A percentile compares a stretch with the other conserved stretches of the same genome.
Evolutionary conservation across 164 flowering plant species (phyloP).

Genomic region (Liquidambar formosana): DNA sequence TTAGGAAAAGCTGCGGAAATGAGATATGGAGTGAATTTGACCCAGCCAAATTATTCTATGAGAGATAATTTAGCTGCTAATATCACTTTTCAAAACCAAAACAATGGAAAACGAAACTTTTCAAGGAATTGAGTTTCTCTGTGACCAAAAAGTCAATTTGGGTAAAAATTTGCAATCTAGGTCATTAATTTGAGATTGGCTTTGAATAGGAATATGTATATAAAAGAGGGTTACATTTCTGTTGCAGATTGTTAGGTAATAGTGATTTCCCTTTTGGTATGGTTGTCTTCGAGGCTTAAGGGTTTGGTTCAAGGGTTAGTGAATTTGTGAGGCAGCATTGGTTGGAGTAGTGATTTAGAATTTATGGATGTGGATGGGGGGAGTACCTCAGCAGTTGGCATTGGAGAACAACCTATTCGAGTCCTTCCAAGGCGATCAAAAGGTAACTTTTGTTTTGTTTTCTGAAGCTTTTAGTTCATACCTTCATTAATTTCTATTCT

Average conservation of each 20-base stretch:
- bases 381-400: conserved; percentile 14
- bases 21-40: not conserved
- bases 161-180: too few species aligned
- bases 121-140: not conserved
- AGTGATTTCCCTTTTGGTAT: not conserved
- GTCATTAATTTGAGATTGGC: not conserved
- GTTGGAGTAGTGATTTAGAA: conserved; percentile 1
- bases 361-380: conserved; percentile 30
- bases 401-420: conserved; percentile 13
- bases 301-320: not conserved
- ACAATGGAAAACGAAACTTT: too few species aligned
- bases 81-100: too few species aligned
- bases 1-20: not conserved
- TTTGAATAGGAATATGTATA: not conserved
- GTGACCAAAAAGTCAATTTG: too few species aligned
- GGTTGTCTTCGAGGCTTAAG: not conserved
- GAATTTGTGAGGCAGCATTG: not conserved
- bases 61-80: too few species aligned
- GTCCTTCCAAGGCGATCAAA: conserved; percentile 14
- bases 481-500: not conserved
- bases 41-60: too few species aligned
- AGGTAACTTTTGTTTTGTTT: conserved; percentile 12
- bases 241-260: not conserved
- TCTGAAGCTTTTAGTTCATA: not conserved
- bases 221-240: conserved; percentile 1